Base-by-base conservation (phyloP, 1,284 basidiomycete species). In the Takashimella tepidaria region DNA sequence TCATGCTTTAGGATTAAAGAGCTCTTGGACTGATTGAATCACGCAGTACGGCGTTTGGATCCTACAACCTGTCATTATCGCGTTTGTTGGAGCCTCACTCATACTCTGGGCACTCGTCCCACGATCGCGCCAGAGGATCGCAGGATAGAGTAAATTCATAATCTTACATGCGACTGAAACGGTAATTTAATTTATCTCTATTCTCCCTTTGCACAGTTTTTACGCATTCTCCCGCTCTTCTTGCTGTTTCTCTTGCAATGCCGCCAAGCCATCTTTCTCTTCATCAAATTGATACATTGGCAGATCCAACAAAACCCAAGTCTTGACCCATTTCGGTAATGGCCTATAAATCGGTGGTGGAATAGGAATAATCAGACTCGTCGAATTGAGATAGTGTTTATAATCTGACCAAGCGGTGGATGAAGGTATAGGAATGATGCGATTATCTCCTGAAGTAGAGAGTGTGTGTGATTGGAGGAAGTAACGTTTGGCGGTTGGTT, bases 281-380 rank as follows among this genome's bases (percentile, higher is more conserved):
- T 82, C 83, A 55, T 83, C 72, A 66, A 85, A 86, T 48, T 76
- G 70, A 68, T 82, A 86, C 56, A 85, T 79, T 10, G 83, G 80
- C 57, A 84, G 81, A 60, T 88, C 86, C 31, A 87, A 63, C 50
- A 88, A 64, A 5, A 87, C 16, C 3, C 80, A 82, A 53, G 72
- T 72, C 76, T 88, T 88, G 54, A 87, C 25, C 54, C 77, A 73
- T 12, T 55, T 58, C 0, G 87, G 86, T 5, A 88, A 62, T 2
- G 70, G 79, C 24, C 70, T 70, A 66, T 88, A 88, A 4, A 88
- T 5, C 0, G 66, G 53, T 0, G 82, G 83, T 0, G 85, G 86
- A 22, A 88, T 61, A 0, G 86, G 86, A 42, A 88, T 72, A 45
- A 88, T 69, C 46, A 88, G 80, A 8, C 82, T 84, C 4, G 86